These are phyloP conservation scores for Barnettozyma salicaria DNA, from an alignment of 805 yeast species.

Conservation along the genomic window DNA sequence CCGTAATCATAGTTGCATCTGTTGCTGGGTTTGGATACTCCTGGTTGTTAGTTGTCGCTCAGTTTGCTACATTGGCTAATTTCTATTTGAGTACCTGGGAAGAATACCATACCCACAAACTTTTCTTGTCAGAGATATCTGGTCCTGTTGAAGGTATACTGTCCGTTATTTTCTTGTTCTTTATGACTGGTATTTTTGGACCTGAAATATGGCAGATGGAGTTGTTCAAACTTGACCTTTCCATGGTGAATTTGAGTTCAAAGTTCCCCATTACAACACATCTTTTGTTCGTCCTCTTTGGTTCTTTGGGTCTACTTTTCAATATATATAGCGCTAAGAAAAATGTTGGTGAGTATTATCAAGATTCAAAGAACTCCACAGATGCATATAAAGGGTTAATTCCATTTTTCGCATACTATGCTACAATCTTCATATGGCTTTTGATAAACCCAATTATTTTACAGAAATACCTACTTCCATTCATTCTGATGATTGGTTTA, in stretches of 20 bases:
- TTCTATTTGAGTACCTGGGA: conserved; percentile 94
- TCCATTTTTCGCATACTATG: conserved; percentile 49
- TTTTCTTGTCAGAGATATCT: conserved; percentile 70
- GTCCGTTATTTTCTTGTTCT: conserved; percentile 48
- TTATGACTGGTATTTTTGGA: conserved; percentile 64
- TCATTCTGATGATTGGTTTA: conserved; percentile 64
- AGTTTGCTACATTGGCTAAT: conserved; percentile 70
- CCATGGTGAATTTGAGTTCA: conserved; percentile 10
- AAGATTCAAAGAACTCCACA: conserved; percentile 22
- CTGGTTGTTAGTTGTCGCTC: conserved; percentile 52
- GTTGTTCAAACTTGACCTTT: conserved; percentile 32
- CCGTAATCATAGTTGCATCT: conserved; percentile 65
- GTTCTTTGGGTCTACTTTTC: conserved; percentile 50
- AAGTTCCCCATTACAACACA: conserved; percentile 33
- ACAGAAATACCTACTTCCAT: conserved; percentile 41
- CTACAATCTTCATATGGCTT: conserved; percentile 33
- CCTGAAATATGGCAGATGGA: conserved; percentile 56
- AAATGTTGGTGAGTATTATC: conserved; percentile 48
- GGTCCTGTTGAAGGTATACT: conserved; percentile 96
- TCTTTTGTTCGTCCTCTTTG: conserved; percentile 42
- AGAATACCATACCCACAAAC: conserved; percentile 82
- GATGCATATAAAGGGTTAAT: conserved; percentile 48
- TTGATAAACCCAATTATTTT: conserved; percentile 45
- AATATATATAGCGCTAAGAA: conserved; percentile 63
- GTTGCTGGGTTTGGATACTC: conserved; percentile 74